These are phyloP conservation scores for Ophiostoma montium DNA, from an alignment of 2,329 filamentous ascomycete genomes.

Conservation along the genomic window DNA sequence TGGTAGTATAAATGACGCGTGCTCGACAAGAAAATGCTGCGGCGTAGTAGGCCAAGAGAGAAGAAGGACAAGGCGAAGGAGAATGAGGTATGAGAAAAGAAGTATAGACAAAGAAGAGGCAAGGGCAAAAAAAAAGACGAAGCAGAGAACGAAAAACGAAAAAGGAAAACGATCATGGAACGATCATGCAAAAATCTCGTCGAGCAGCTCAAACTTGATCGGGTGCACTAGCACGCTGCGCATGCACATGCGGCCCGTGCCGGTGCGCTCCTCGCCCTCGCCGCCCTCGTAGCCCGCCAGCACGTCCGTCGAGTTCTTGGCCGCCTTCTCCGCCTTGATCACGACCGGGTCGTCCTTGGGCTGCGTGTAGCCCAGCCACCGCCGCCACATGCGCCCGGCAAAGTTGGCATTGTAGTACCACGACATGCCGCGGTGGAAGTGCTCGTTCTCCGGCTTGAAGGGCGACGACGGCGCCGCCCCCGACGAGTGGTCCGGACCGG, in stretches of 20 bases:
- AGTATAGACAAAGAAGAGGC: background rate
- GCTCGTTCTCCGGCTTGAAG: constrained; percentile 57
- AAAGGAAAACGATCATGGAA: background rate
- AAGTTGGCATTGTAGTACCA: constrained; percentile 81
- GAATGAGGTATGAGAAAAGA: background rate
- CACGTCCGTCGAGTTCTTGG: constrained; percentile 30
- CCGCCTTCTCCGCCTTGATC: constrained; percentile 3
- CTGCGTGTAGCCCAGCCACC: constrained; percentile 55
- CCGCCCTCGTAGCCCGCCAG: constrained; percentile 24
- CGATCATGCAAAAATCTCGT: constrained; percentile 6
- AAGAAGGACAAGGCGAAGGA: too few species aligned
- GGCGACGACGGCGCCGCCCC: constrained; percentile 43
- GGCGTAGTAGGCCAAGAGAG: too few species aligned
- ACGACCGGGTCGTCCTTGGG: constrained; percentile 9
- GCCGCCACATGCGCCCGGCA: constrained; percentile 60
- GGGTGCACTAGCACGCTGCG: constrained; percentile 71
- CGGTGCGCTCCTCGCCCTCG: constrained; percentile 31
- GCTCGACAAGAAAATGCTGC: too few species aligned
- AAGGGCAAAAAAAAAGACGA: background rate
- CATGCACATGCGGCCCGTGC: constrained; percentile 58
- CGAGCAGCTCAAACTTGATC: constrained; percentile 48
- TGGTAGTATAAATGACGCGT: too few species aligned
- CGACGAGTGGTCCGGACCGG: constrained; percentile 51
- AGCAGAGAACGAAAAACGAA: background rate
- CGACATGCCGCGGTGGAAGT: constrained; percentile 67